Evolutionary conservation across 2,329 filamentous ascomycete species (phyloP).

Genomic region (Phaeosphaeria sp.): DNA sequence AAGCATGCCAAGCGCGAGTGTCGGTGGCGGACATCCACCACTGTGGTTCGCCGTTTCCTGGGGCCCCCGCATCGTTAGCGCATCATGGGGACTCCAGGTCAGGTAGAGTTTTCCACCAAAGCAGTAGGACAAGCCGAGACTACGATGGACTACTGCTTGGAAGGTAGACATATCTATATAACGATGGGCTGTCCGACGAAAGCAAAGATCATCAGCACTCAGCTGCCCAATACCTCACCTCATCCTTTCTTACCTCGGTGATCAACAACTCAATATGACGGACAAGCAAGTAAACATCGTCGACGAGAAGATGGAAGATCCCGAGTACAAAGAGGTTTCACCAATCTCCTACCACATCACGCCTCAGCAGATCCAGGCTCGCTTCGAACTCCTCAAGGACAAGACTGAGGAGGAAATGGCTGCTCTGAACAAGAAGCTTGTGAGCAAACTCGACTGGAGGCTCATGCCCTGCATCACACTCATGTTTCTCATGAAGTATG

Average conservation of each 20-base stretch:
- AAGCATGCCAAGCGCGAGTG: not conserved
- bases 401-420: slow-evolving; percentile 34
- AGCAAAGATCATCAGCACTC: slow-evolving; percentile 1
- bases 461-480: slow-evolving; percentile 40
- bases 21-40: slow-evolving; percentile 8
- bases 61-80: slow-evolving; percentile 26
- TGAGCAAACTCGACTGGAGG: slow-evolving; percentile 37
- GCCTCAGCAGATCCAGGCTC: slow-evolving; percentile 34
- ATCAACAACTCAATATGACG: slow-evolving; percentile 10
- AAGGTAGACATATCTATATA: slow-evolving; percentile 8
- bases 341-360: slow-evolving; percentile 22
- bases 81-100: not conserved
- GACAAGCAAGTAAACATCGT: slow-evolving; percentile 6
- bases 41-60: slow-evolving; percentile 18
- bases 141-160: not conserved
- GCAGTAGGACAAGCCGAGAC: not conserved
- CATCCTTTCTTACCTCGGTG: no score
- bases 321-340: slow-evolving; percentile 24
- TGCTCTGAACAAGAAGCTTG: slow-evolving; percentile 35
- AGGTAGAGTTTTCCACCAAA: not conserved
- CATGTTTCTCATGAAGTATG: slow-evolving; percentile 42
- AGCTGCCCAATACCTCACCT: not conserved
- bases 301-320: slow-evolving; percentile 19
- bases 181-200: not conserved
- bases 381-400: slow-evolving; percentile 32